A percentile compares a stretch with the other conserved stretches of the same genome.
Conservation (phyloP, 1,284 basidiomycete species). For the Sanguinoderma infundibulare region DNA sequence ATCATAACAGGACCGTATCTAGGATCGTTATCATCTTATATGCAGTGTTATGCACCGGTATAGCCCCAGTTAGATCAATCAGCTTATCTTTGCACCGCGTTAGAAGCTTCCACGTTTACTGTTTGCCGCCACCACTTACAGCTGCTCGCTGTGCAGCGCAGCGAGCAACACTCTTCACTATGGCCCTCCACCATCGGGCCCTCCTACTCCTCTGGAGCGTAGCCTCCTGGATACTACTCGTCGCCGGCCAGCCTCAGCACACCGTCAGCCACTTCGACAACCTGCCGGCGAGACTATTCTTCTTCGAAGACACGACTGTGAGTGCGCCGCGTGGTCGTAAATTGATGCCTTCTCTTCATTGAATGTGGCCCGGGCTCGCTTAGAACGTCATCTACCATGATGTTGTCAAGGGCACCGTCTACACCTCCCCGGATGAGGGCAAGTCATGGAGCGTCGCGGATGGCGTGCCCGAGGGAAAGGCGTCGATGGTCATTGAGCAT, state of each 20-base stretch:
- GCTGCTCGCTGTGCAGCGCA: slow-evolving; percentile 28
- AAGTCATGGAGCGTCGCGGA: slow-evolving; percentile 74
- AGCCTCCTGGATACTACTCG: slow-evolving; percentile 30
- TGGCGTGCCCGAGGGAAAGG: slow-evolving; percentile 66
- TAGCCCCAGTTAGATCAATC: background rate
- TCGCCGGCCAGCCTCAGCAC: slow-evolving; percentile 45
- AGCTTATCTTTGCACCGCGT: background rate
- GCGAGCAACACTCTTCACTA: slow-evolving; percentile 30
- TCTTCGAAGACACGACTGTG: slow-evolving; percentile 92
- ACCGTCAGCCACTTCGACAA: slow-evolving; percentile 62
- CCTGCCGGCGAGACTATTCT: slow-evolving; percentile 85
- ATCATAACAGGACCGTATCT: no score
- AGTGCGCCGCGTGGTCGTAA: slow-evolving; percentile 30
- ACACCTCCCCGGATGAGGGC: slow-evolving; percentile 90
- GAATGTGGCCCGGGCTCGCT: background rate
- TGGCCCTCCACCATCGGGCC: slow-evolving; percentile 43
- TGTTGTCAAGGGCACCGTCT: slow-evolving; percentile 66
- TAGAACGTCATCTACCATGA: slow-evolving; percentile 89
- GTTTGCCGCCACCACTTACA: slow-evolving; percentile 9
- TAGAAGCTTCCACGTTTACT: slow-evolving; percentile 1
- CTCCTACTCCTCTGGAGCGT: slow-evolving; percentile 39
- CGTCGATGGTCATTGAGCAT: slow-evolving; percentile 83
- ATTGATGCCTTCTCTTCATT: slow-evolving; percentile 12
- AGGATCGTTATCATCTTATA: no score
- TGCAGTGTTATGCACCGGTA: background rate